Evolutionary conservation across 768 basidiomycete species (phyloP).

Genomic region (Amanita polypyramis): DNA sequence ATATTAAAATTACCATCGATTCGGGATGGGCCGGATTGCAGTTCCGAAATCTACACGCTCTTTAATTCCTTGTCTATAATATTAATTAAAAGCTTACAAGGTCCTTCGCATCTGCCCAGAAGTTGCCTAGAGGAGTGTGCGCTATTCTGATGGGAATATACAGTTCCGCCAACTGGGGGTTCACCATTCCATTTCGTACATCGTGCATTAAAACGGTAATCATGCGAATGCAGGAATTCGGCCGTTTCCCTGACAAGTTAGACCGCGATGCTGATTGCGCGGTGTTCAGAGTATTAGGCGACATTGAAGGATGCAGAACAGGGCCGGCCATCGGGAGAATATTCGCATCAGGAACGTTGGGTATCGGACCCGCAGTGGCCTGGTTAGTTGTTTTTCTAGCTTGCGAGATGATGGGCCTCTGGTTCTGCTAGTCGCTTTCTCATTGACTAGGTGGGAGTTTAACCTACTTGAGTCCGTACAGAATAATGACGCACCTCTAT

Average conservation of each 20-base stretch:
- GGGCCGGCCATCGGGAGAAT: not conserved
- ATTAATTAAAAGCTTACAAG: conserved; percentile 26
- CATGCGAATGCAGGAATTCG: conserved; percentile 25
- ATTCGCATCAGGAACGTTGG: not conserved
- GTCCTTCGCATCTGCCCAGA: conserved; percentile 63
- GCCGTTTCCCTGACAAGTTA: not conserved
- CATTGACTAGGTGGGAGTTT: not conserved
- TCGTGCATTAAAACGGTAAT: conserved; percentile 64
- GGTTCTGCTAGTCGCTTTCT: not conserved
- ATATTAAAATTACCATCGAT: conserved; percentile 45
- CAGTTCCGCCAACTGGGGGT: conserved; percentile 57
- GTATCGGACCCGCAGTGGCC: not conserved
- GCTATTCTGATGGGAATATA: conserved; percentile 42
- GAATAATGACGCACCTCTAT: conserved; percentile 16
- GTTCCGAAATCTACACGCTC: conserved; percentile 29
- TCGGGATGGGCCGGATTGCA: conserved; percentile 53
- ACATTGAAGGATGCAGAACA: not conserved
- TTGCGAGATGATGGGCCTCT: conserved; percentile 1
- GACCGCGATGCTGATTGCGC: not conserved
- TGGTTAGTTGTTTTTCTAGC: not conserved
- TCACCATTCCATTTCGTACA: conserved; percentile 37
- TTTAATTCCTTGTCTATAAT: not conserved
- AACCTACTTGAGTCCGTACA: not conserved
- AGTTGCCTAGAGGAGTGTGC: conserved; percentile 41
- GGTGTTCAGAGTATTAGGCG: not conserved